These are phyloP conservation scores for Persicaria maculosa DNA, from an alignment of 148 eudicot genomes.

Conservation along the genomic window DNA sequence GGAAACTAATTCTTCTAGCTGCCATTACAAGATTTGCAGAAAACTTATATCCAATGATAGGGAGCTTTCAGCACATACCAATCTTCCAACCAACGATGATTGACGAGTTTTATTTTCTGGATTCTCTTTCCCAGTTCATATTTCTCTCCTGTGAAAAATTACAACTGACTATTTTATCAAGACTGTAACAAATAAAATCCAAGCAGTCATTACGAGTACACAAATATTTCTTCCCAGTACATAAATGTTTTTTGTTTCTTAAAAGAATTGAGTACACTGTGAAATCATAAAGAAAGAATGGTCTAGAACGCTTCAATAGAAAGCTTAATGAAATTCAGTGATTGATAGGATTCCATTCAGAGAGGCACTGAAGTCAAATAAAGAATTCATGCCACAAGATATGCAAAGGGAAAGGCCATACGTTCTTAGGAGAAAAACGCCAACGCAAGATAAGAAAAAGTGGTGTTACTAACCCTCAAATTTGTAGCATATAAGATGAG, in stretches of 20 bases:
- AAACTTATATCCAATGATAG: not conserved
- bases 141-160: slow-evolving; percentile 64
- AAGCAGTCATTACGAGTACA: not conserved
- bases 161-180: not conserved
- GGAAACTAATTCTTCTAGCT: not conserved
- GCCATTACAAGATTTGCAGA: not conserved
- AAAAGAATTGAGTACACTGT: not conserved
- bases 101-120: slow-evolving; percentile 58
- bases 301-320: not conserved
- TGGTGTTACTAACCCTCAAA: slow-evolving; percentile 42
- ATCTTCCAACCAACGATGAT: slow-evolving; percentile 86
- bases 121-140: slow-evolving; percentile 69
- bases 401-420: not conserved
- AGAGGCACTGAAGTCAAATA: not conserved
- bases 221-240: not conserved
- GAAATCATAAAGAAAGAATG: not conserved
- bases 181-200: not conserved
- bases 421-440: not conserved
- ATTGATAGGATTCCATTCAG: not conserved
- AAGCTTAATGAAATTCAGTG: not conserved
- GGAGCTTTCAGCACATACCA: slow-evolving; percentile 37
- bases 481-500: slow-evolving; percentile 95
- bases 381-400: not conserved
- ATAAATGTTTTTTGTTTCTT: not conserved
- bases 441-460: not conserved